Conservation (phyloP, 805 yeast species). For the Ascoidea rubescens region DNA sequence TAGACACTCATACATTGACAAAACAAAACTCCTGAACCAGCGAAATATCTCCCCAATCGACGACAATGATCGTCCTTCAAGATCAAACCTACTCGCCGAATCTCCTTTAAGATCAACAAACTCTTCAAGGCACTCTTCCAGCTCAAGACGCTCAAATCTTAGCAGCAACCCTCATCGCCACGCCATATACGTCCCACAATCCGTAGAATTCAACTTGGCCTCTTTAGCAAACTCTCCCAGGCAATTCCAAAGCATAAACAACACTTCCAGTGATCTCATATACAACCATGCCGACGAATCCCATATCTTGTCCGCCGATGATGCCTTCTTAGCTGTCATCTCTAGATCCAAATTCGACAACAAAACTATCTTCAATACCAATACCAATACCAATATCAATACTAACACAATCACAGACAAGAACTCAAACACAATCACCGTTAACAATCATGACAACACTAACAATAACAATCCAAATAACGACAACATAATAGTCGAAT, state of each 20-base stretch:
- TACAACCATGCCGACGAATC: slow-evolving; percentile 10
- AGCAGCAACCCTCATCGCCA: background rate
- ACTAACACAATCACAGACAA: background rate
- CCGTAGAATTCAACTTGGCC: no score
- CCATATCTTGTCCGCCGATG: slow-evolving; percentile 8
- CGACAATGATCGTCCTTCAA: background rate
- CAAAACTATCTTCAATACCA: no score
- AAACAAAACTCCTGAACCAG: no score
- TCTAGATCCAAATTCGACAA: background rate
- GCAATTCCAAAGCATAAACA: background rate
- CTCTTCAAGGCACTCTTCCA: background rate
- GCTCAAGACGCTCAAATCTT: slow-evolving; percentile 3
- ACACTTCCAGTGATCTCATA: background rate
- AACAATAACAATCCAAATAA: background rate
- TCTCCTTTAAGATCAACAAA: background rate
- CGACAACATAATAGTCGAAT: background rate
- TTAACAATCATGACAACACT: background rate
- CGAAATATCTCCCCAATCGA: background rate
- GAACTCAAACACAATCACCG: background rate
- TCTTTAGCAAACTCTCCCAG: background rate
- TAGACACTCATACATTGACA: no score
- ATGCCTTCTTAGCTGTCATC: slow-evolving; percentile 9
- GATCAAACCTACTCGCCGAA: background rate
- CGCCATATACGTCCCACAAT: background rate
- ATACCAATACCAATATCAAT: no score